These are phyloP conservation scores for Tricholoma saponaceum DNA, from an alignment of 768 basidiomycete genomes.

Conservation along the genomic window DNA sequence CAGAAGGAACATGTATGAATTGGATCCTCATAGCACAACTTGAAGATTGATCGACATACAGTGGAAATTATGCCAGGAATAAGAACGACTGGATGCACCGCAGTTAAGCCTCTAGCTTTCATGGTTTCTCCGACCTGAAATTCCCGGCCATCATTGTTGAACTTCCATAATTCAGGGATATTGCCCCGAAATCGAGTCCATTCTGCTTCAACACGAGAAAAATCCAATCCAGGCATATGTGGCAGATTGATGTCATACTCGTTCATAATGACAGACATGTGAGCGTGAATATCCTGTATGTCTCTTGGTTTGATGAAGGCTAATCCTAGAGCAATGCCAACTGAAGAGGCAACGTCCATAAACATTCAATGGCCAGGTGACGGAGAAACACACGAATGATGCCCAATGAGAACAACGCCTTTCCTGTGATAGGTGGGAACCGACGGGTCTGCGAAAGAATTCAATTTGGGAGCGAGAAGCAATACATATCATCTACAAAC, in stretches of 20 bases:
- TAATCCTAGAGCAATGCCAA: slow-evolving; percentile 63
- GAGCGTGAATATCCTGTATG: slow-evolving; percentile 64
- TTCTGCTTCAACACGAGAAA: slow-evolving; percentile 65
- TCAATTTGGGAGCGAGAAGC: background rate
- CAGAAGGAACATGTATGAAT: background rate
- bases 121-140: slow-evolving; percentile 73
- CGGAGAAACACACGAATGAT: slow-evolving; percentile 41
- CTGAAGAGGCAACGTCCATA: slow-evolving; percentile 27
- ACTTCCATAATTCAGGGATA: slow-evolving; percentile 80
- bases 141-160: slow-evolving; percentile 76
- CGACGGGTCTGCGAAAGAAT: slow-evolving; percentile 17
- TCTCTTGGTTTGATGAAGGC: slow-evolving; percentile 63
- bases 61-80: slow-evolving; percentile 90
- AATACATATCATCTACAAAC: background rate
- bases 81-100: slow-evolving; percentile 77
- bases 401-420: slow-evolving; percentile 72
- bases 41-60: slow-evolving; percentile 32
- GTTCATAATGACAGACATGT: slow-evolving; percentile 61
- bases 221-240: slow-evolving; percentile 58
- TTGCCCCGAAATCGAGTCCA: slow-evolving; percentile 64
- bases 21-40: background rate
- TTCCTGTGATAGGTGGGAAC: slow-evolving; percentile 31
- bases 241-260: slow-evolving; percentile 68
- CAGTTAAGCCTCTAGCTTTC: slow-evolving; percentile 58
- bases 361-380: background rate